These are phyloP conservation scores for Lathyrus oleraceus DNA, from an alignment of 306 rosid genomes.

Conservation along the genomic window DNA sequence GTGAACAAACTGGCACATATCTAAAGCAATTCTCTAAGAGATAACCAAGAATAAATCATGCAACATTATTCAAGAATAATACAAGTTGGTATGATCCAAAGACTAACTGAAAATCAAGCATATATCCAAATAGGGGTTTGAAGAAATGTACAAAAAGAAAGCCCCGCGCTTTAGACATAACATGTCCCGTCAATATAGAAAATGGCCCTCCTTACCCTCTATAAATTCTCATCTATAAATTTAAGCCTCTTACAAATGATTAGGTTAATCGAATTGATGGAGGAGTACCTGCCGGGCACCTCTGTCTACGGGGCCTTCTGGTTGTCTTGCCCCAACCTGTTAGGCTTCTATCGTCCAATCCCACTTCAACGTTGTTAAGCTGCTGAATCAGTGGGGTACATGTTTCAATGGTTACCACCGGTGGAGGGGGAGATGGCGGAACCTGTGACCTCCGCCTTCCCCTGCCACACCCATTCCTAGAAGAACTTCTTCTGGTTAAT, in stretches of 20 bases:
- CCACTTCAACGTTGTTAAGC: constrained; percentile 60
- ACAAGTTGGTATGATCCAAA: constrained; percentile 64
- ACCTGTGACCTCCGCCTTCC: constrained; percentile 73
- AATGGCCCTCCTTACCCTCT: constrained; percentile 58
- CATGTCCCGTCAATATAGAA: constrained; percentile 46
- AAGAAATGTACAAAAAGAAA: constrained; percentile 67
- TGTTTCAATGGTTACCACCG: constrained; percentile 41
- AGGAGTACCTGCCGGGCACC: constrained; percentile 76
- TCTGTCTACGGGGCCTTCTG: constrained; percentile 87
- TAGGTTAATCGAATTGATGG: constrained; percentile 62
- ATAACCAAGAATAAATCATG: constrained; percentile 62
- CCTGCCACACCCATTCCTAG: constrained; percentile 78
- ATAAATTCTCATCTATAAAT: constrained; percentile 54
- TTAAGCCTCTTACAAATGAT: constrained; percentile 47
- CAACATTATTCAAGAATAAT: constrained; percentile 70
- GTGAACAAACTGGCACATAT: constrained; percentile 44
- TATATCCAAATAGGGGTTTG: constrained; percentile 55
- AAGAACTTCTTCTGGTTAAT: constrained; percentile 70
- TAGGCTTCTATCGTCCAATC: constrained; percentile 84
- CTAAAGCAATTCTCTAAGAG: constrained; percentile 35
- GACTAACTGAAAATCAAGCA: constrained; percentile 57
- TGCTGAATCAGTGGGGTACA: constrained; percentile 59
- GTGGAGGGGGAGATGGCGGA: constrained; percentile 61
- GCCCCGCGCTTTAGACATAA: constrained; percentile 48
- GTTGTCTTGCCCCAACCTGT: constrained; percentile 98